Conservation (phyloP, 257 asterid genomes). For the Avicennia marina region DNA sequence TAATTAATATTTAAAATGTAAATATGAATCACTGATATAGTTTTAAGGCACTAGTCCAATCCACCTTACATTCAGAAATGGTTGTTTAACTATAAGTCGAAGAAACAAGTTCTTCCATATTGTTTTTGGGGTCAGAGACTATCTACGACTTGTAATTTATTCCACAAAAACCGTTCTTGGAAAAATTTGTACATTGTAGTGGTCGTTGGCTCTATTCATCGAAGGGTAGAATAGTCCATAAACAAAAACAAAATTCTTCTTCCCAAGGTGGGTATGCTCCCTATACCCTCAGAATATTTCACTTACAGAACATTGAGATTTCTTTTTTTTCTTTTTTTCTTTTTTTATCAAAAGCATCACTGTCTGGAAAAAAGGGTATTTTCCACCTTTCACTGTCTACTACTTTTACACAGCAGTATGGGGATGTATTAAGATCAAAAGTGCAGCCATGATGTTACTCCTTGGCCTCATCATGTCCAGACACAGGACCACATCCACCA, state of each 20-base stretch:
- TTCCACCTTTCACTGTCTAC: neutral
- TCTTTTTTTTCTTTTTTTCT: no score
- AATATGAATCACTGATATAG: no score
- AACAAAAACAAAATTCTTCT: constrained; percentile 8
- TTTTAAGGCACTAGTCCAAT: no score
- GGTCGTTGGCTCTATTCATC: neutral
- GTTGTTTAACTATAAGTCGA: no score
- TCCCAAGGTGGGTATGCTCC: no score
- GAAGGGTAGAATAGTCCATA: neutral
- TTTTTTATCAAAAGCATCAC: no score
- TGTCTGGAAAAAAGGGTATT: neutral
- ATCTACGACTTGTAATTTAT: neutral
- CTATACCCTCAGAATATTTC: no score
- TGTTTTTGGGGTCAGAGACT: no score
- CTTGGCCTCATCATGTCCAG: neutral
- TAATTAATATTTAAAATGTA: no score
- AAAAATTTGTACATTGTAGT: neutral
- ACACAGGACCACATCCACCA: constrained; percentile 5
- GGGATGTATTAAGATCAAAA: neutral
- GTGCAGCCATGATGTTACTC: neutral
- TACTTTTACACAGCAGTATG: neutral
- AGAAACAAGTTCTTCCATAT: no score
- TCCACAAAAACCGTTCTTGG: neutral
- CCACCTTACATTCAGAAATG: no score
- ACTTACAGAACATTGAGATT: no score